Evolutionary conservation across 257 asterid species (phyloP).

Genomic region (Solanum appendiculatum): DNA sequence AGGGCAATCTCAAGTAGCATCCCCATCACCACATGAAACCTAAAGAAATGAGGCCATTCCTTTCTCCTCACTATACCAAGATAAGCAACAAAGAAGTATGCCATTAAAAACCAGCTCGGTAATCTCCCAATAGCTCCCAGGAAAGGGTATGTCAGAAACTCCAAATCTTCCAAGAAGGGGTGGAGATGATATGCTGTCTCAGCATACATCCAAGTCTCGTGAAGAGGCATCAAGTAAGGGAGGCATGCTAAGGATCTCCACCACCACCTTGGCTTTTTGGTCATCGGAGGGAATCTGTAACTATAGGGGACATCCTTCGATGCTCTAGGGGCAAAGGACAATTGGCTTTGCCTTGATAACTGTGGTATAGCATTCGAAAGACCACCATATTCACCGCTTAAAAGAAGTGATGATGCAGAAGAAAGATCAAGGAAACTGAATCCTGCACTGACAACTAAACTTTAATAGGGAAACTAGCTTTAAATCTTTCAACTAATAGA

Average conservation of each 20-base stretch:
- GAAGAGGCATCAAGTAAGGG: conserved; percentile 87
- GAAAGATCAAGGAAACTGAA: conserved; percentile 26
- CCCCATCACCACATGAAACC: conserved; percentile 87
- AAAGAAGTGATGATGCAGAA: conserved; percentile 41
- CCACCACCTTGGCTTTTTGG: conserved; percentile 73
- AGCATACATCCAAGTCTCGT: conserved; percentile 90
- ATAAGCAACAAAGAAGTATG: conserved; percentile 74
- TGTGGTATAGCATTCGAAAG: conserved; percentile 25
- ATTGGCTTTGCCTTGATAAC: conserved; percentile 17
- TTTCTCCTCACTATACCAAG: conserved; percentile 83
- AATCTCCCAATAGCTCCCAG: conserved; percentile 49
- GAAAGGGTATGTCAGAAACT: conserved; percentile 63
- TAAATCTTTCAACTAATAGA: not conserved
- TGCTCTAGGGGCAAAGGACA: conserved; percentile 38
- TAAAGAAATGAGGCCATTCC: conserved; percentile 91
- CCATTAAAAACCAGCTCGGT: conserved; percentile 86
- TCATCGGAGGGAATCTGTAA: conserved; percentile 71
- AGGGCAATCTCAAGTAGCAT: conserved; percentile 86
- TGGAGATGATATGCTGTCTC: conserved; percentile 75
- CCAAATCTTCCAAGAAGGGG: conserved; percentile 66
- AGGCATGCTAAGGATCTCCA: conserved; percentile 89
- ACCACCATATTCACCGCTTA: conserved; percentile 45
- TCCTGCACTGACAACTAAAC: conserved; percentile 21
- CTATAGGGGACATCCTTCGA: conserved; percentile 56
- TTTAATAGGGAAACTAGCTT: not conserved